Evolutionary conservation across 768 basidiomycete genomes (phyloP), one percentile per base, ranked within the genome.

Genomic region (Tremella mesenterica): DNA sequence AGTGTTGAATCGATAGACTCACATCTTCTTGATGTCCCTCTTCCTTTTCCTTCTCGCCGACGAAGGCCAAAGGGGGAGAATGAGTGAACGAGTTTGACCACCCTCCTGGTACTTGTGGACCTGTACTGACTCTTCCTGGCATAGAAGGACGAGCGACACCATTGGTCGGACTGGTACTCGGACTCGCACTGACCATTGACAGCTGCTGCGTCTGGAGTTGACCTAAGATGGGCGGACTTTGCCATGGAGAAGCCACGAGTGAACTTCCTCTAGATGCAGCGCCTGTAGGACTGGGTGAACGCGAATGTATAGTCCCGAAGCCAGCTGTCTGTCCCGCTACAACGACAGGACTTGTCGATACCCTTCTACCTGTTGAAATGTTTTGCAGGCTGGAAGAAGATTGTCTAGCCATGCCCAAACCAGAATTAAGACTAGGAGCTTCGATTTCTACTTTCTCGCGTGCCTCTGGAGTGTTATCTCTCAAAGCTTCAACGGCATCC

Each of bases 401-500:
- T 44, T 65, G 64, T 44, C 64, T 48, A 7, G 61, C 64, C 64
- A 65, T 65, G 25, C 51, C 57, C 4, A 61, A 23, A 2, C 54
- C 54, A 10, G 41, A 44, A 6, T 38, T n/a, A 6, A 45, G 25
- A 14, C 58, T 63, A 20, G 68, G 68, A n/a, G 65, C 63, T 48
- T 70, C 68, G 33, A 70, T 70, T 36, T 70, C 67, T 20, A 68
- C 44, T 31, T 59, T 60, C 14, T 59, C 57, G 6, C 60, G 46
- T 16, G 20, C 25, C 14, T 58, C 60, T 23, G 54, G 26, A 7
- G 46, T 41, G 4, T 48, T 51, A 1, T 59, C 57, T 0, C 63
- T 60, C 31, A 91, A 80, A 27, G 88, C 79, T 20, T 83, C 80
- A 1, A 88, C 86, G 2, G 89, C 89, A 53, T 81, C 82, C 61